phyloP scores from a whole-genome alignment of 495 filamentous ascomycete genomes.

The Lasiosphaeris hirsuta region DNA sequence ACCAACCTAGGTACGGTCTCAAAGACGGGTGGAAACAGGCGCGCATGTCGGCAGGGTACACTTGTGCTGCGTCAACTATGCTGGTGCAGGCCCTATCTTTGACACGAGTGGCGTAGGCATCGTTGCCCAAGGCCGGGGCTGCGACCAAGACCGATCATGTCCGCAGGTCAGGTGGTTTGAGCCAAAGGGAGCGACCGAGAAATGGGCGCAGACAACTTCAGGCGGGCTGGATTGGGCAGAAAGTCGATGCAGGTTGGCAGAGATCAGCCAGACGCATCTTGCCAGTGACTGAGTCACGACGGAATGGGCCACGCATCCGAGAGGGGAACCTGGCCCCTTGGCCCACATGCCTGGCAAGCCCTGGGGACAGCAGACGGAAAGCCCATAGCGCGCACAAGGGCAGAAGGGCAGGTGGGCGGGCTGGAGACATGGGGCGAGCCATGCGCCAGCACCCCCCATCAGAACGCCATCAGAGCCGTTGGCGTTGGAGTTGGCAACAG shows the following conservation, averaged over 20 bases:
- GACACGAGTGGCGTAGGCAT: slow-evolving; percentile 8
- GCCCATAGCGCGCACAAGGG: not conserved
- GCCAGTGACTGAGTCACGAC: slow-evolving; percentile 3
- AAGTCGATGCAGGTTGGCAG: slow-evolving; percentile 15
- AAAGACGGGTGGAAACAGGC: not conserved
- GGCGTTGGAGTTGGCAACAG: slow-evolving; percentile 1
- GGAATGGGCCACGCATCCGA: not conserved
- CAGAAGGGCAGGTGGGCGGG: slow-evolving; percentile 2
- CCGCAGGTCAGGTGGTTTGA: slow-evolving; percentile 15
- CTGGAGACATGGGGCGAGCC: slow-evolving; percentile 1
- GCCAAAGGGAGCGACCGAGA: slow-evolving; percentile 5
- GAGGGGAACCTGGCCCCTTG: slow-evolving; percentile 4
- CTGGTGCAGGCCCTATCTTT: slow-evolving; percentile 15
- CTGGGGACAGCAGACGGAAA: not conserved
- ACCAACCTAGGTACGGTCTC: not conserved
- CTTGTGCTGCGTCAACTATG: not conserved
- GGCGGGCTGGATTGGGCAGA: slow-evolving; percentile 19
- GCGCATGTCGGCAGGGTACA: not conserved
- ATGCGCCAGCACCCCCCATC: not conserved
- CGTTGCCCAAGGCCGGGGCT: slow-evolving; percentile 17
- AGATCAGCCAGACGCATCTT: slow-evolving; percentile 7
- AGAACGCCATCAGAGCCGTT: not conserved
- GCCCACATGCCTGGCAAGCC: not conserved
- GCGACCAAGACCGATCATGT: slow-evolving; percentile 11
- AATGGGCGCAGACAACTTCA: slow-evolving; percentile 2